A percentile compares a stretch with the other conserved stretches of the same genome.
phyloP scores from a whole-genome alignment of 306 rosid species.

The Boehmeria nivea region DNA sequence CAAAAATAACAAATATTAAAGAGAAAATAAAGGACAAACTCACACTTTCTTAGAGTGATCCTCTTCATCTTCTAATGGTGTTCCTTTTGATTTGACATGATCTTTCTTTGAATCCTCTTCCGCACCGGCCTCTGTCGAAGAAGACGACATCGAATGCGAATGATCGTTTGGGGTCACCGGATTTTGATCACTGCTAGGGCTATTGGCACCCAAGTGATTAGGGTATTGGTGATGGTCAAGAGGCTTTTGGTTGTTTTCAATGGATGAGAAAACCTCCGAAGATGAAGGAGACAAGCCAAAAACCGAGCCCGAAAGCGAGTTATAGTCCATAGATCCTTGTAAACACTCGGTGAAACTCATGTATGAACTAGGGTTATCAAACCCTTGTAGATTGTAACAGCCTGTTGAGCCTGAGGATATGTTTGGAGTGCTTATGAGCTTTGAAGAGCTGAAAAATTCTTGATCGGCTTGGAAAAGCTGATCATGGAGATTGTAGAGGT shows the following conservation, averaged over 20 bases:
- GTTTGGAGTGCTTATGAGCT: not conserved
- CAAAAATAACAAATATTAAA: constrained; percentile 22
- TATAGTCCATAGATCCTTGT: constrained; percentile 53
- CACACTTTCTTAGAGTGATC: constrained; percentile 58
- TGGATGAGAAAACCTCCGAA: constrained; percentile 49
- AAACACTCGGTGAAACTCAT: constrained; percentile 52
- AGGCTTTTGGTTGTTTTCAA: constrained; percentile 32
- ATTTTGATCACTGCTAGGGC: constrained; percentile 24
- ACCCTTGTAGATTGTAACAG: constrained; percentile 23
- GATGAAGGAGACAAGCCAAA: constrained; percentile 67
- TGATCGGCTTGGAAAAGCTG: constrained; percentile 34
- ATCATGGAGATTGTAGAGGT: constrained; percentile 42
- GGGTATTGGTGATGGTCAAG: not conserved
- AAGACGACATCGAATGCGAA: constrained; percentile 44
- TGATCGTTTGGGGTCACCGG: constrained; percentile 32
- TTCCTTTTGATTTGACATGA: constrained; percentile 30
- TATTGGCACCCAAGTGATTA: constrained; percentile 16
- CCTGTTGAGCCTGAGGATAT: not conserved
- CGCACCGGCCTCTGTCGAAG: constrained; percentile 65
- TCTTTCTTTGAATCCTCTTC: constrained; percentile 59
- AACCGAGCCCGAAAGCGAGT: constrained; percentile 40
- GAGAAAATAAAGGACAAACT: constrained; percentile 3
- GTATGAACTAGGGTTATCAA: constrained; percentile 33
- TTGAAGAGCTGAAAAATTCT: constrained; percentile 1
- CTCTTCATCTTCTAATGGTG: constrained; percentile 44